phyloP scores from a whole-genome alignment of 768 basidiomycete species.

The Basidioascus undulatus region DNA sequence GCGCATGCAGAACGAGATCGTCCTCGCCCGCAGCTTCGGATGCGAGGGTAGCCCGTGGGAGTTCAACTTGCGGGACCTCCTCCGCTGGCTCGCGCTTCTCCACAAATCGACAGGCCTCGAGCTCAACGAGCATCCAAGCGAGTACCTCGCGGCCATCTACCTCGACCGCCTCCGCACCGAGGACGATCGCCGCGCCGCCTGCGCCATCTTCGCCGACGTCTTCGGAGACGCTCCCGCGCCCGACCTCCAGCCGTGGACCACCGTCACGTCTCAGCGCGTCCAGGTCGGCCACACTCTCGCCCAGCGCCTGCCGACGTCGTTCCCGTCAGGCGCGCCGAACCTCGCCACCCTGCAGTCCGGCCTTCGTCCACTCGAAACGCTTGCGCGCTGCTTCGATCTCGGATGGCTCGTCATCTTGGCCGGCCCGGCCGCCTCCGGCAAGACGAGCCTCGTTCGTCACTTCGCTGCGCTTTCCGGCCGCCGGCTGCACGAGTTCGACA shows the following conservation, averaged over 20 bases:
- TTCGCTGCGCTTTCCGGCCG: constrained; percentile 50
- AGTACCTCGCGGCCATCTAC: constrained; percentile 49
- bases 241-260: constrained; percentile 14
- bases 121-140: constrained; percentile 19
- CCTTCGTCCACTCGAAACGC: constrained; percentile 41
- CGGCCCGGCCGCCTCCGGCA: constrained; percentile 48
- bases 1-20: constrained; percentile 36
- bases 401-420: constrained; percentile 78
- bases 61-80: constrained; percentile 84
- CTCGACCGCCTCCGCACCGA: constrained; percentile 57
- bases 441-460: constrained; percentile 44
- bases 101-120: constrained; percentile 17
- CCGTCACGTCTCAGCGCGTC: constrained; percentile 17
- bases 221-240: constrained; percentile 11
- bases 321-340: constrained; percentile 21
- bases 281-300: constrained; percentile 42
- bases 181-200: constrained; percentile 31
- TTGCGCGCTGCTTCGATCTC: constrained; percentile 44
- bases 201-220: constrained; percentile 15
- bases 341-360: constrained; percentile 41
- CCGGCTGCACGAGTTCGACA: constrained; percentile 39
- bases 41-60: constrained; percentile 82
- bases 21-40: constrained; percentile 27
- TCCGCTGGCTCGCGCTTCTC: constrained; percentile 50
- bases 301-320: constrained; percentile 17